A percentile compares a stretch with the other conserved stretches of the same genome.
Conservation (phyloP, 768 basidiomycete species). For the Macrolepiota fuliginosa region DNA sequence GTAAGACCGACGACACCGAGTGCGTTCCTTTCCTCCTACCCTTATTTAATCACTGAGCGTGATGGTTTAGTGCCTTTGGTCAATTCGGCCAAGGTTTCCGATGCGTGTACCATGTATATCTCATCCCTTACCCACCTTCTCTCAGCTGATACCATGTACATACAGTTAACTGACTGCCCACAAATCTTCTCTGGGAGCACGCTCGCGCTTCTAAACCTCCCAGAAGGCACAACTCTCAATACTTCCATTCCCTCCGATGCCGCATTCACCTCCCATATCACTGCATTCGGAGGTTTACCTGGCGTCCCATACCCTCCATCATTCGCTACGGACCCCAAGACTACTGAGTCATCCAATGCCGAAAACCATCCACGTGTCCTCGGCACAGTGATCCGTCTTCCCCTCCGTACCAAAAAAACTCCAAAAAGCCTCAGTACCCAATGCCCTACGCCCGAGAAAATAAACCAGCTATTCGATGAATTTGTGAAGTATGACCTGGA, state of each 20-base stretch:
- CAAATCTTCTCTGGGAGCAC: conserved; percentile 40
- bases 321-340: conserved; percentile 9
- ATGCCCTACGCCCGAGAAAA: conserved; percentile 24
- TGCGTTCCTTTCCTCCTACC: conserved; percentile 19
- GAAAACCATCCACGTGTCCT: conserved; percentile 17
- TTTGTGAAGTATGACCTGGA: conserved; percentile 38
- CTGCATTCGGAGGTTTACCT: conserved; percentile 4
- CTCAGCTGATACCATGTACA: neutral
- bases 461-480: conserved; percentile 34
- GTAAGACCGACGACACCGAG: conserved; percentile 40
- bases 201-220: conserved; percentile 42
- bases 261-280: neutral
- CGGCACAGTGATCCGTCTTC: conserved; percentile 46
- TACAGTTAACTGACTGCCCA: conserved; percentile 45
- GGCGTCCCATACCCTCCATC: conserved; percentile 15
- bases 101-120: conserved; percentile 46
- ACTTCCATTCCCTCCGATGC: neutral
- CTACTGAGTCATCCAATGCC: neutral
- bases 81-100: conserved; percentile 51
- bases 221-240: conserved; percentile 28
- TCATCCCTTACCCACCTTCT: neutral
- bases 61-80: conserved; percentile 41
- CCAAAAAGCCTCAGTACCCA: conserved; percentile 32
- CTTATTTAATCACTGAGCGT: neutral
- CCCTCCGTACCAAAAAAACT: conserved; percentile 28